phyloP scores from a whole-genome alignment of 1,284 basidiomycete species.

The Sporisorium reilianum region DNA sequence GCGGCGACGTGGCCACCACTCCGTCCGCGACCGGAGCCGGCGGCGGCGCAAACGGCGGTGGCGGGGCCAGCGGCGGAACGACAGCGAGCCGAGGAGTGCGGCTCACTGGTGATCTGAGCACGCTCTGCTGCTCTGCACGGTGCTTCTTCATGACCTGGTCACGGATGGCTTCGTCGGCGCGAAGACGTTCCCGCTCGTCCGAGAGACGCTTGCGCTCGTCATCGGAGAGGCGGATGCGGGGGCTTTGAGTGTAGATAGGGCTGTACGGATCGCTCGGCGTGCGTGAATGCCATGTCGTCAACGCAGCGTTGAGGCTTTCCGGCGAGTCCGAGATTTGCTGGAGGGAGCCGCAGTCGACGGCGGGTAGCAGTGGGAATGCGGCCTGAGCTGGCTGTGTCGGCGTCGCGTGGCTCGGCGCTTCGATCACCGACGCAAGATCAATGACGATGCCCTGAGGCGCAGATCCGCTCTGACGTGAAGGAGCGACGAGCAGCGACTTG shows the following conservation, averaged over 20 bases:
- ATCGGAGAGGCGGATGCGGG: background rate
- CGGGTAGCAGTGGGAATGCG: background rate
- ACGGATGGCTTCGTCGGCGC: constrained; percentile 27
- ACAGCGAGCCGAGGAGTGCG: constrained; percentile 9
- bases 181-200: constrained; percentile 14
- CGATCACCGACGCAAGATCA: constrained; percentile 16
- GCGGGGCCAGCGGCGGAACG: constrained; percentile 23
- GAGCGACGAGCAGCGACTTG: constrained; percentile 3
- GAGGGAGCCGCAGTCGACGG: background rate
- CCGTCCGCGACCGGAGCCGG: constrained; percentile 15
- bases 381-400: background rate
- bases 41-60: constrained; percentile 32
- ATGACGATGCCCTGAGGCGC: constrained; percentile 14
- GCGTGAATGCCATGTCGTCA: background rate
- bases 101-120: background rate
- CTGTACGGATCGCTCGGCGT: background rate
- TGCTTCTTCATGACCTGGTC: constrained; percentile 32
- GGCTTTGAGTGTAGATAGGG: background rate
- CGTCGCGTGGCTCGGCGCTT: background rate
- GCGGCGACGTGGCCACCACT: background rate
- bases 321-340: background rate
- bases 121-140: constrained; percentile 15
- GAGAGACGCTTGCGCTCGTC: constrained; percentile 12
- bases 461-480: too few relatives aligned
- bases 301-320: background rate